These are phyloP conservation scores for Psilocybe cubensis DNA, from an alignment of 768 basidiomycete species.

Conservation along the genomic window DNA sequence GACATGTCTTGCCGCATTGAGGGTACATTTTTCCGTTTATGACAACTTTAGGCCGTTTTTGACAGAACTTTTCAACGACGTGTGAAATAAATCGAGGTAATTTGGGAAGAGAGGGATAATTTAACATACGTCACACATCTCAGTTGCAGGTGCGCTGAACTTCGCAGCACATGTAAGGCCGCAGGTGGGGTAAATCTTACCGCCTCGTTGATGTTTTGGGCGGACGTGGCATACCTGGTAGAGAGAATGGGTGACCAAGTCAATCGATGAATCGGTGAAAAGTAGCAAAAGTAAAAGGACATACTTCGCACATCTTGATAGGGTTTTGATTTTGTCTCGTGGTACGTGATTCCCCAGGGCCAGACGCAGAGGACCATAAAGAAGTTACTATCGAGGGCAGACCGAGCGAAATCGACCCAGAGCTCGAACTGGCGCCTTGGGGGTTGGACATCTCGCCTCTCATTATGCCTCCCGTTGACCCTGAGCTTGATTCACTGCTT, in stretches of 20 bases:
- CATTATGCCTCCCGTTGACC: not conserved
- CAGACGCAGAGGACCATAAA: not conserved
- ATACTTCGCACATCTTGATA: conserved; percentile 6
- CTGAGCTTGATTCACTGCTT: not conserved
- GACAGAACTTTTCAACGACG: conserved; percentile 17
- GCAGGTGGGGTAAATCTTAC: conserved; percentile 26
- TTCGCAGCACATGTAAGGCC: conserved; percentile 17
- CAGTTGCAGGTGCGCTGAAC: not conserved
- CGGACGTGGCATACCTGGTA: conserved; percentile 20
- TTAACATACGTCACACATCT: conserved; percentile 4
- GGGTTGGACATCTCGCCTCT: not conserved
- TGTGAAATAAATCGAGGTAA: not conserved
- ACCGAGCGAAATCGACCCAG: not conserved
- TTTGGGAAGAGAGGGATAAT: not conserved
- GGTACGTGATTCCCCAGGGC: not conserved
- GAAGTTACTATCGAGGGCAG: not conserved
- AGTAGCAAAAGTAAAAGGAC: not conserved
- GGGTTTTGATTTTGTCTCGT: too few species aligned
- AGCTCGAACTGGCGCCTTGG: not conserved
- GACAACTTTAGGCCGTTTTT: conserved; percentile 20
- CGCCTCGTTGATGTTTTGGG: conserved; percentile 18
- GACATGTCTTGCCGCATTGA: conserved; percentile 28
- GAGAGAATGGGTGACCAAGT: not conserved
- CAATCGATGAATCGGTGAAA: not conserved
- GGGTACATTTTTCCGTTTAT: conserved; percentile 20